A percentile compares a stretch with the other conserved stretches of the same genome.
Conservation (phyloP, 176 grass and related monocot species). For the Otatea glauca region DNA sequence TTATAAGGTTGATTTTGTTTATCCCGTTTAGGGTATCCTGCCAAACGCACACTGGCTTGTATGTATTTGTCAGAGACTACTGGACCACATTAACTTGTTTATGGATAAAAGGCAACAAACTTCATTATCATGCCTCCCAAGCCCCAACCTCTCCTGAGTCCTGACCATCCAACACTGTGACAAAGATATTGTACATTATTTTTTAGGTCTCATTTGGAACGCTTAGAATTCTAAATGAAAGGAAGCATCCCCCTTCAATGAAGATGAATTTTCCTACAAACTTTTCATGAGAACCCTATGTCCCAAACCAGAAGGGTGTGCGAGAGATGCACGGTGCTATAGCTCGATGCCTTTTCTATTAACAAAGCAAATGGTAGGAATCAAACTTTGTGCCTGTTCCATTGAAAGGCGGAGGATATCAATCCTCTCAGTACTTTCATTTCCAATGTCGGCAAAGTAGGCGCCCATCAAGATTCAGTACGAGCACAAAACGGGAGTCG, state of each 20-base stretch:
- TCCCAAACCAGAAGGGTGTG: not conserved
- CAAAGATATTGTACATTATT: not conserved
- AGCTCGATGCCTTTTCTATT: not conserved
- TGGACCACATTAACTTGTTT: not conserved
- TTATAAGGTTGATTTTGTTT: not conserved
- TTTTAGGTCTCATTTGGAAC: not conserved
- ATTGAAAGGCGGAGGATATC: not conserved
- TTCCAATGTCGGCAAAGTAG: not conserved
- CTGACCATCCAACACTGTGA: not conserved
- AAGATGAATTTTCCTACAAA: not conserved
- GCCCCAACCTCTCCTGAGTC: not conserved
- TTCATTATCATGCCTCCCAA: not conserved
- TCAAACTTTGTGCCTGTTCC: not conserved
- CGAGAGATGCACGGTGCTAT: not conserved
- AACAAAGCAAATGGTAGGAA: no score
- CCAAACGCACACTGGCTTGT: no score
- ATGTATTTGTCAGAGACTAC: not conserved
- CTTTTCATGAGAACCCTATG: not conserved
- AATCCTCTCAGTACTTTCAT: not conserved
- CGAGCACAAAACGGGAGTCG: not conserved
- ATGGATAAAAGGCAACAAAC: not conserved
- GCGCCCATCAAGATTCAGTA: not conserved
- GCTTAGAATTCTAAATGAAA: not conserved
- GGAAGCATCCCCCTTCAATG: no score
- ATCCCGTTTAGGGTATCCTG: no score